These are phyloP conservation scores for Glaciozyma antarctica DNA, from an alignment of 768 basidiomycete genomes.

Conservation along the genomic window DNA sequence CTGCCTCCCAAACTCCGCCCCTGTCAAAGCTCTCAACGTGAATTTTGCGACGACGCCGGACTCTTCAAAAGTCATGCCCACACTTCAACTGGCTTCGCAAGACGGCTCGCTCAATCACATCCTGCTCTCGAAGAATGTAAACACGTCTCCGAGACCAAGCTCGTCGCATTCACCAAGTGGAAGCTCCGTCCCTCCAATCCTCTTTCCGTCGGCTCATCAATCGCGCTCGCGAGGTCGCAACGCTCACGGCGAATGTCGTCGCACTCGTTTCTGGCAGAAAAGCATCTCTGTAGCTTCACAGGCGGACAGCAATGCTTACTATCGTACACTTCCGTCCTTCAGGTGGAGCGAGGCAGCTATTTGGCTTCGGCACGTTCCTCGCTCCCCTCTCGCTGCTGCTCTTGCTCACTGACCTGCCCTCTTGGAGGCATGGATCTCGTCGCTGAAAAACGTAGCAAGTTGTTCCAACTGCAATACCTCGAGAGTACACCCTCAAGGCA, in stretches of 20 bases:
- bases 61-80: slow-evolving; percentile 3
- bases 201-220: not conserved
- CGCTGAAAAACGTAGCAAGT: not conserved
- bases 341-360: slow-evolving; percentile 21
- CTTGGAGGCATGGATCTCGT: not conserved
- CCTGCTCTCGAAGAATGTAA: slow-evolving; percentile 20
- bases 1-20: not conserved
- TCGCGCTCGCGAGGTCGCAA: not conserved
- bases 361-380: slow-evolving; percentile 13
- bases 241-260: slow-evolving; percentile 13
- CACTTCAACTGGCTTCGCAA: slow-evolving; percentile 8
- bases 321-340: slow-evolving; percentile 4
- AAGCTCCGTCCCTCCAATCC: not conserved
- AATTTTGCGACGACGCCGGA: not conserved
- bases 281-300: slow-evolving; percentile 7
- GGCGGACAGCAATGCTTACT: slow-evolving; percentile 2
- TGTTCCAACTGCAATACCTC: not conserved
- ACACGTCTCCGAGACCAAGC: not conserved
- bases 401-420: too few species aligned
- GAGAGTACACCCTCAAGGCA: not conserved
- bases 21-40: slow-evolving; percentile 6
- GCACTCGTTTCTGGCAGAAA: not conserved
- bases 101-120: not conserved
- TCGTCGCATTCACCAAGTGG: not conserved
- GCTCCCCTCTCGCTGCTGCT: too few species aligned